Evolutionary conservation across 352 stramenopile species (phyloP).

Genomic region (Pythium apleroticum): DNA sequence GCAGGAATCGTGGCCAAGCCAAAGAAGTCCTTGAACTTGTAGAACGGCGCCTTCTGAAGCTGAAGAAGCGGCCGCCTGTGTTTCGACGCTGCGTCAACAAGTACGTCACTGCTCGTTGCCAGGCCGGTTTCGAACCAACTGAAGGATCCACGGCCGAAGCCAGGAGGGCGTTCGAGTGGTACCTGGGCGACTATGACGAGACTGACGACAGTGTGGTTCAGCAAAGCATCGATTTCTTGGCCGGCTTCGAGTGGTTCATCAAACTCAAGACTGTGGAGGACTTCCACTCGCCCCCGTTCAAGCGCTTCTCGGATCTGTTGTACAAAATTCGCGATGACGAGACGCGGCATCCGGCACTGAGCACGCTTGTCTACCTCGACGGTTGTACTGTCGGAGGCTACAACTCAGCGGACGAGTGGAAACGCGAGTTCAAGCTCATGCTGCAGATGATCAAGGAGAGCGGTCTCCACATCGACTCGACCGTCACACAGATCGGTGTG

Average conservation of each 20-base stretch:
- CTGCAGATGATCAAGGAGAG: not conserved
- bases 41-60: constrained; percentile 12
- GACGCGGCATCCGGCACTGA: not conserved
- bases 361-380: not conserved
- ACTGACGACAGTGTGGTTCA: not conserved
- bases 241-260: not conserved
- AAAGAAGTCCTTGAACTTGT: constrained; percentile 13
- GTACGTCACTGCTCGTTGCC: not conserved
- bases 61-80: constrained; percentile 4
- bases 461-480: not conserved
- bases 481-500: too few relatives aligned
- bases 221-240: not conserved
- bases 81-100: constrained; percentile 6
- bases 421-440: not conserved
- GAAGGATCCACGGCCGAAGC: not conserved
- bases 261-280: not conserved
- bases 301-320: not conserved
- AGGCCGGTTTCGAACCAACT: not conserved
- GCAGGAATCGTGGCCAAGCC: not conserved
- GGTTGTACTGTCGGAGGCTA: not conserved
- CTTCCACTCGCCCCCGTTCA: not conserved
- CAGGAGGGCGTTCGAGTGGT: constrained; percentile 5
- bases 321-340: too few relatives aligned
- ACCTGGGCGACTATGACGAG: not conserved
- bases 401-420: not conserved